Base-by-base conservation (phyloP, 148 eudicot species). In the Limonium bicolor region DNA sequence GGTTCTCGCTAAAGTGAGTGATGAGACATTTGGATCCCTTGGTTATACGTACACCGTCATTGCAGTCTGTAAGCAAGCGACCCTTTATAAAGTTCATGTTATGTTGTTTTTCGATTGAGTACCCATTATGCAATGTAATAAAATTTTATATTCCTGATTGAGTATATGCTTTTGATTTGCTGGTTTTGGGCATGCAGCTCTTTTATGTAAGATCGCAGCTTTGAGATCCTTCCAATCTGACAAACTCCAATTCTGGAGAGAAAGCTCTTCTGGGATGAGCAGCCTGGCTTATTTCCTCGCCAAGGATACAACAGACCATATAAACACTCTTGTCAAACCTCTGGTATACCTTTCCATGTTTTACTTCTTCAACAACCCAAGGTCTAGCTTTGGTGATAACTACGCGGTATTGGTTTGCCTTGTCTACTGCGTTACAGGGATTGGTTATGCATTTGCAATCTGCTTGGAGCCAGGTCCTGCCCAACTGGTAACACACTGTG, bases 391-490 rank as follows among this genome's bases (percentile, higher is more conserved):
- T 36, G 44, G 5, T 11, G 72, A 72, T 51, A 87, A 79, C 52
- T 87, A 82, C 26, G 5, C 61, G 27, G 69, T 87, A 27, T 51
- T 79, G 48, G 52, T 87, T 35, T 76, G 82, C 64, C 90, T 87
- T 39, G 82, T 79, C 9, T 87, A 87, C 43, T 87, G 94, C 45
- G 94, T 87, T 3, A 87, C 94, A 15, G 96, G 96, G 26, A 51
- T 87, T 30, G 94, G 86, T 39, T 87, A 87, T 46, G 62, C 59
- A 12, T 70, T 87, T 13, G 96, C 96, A 54, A 72, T 87, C 62
- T 62, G 58, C 41, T 57, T 87, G 11, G 86, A 76, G 48, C 68
- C 82, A 10, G 58, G 76, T 51, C 90, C 69, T 12, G 96, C 94
- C 16, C 96, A 87, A 72, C 52, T 87, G 76, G 96, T 87, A 65